A percentile compares a stretch with the other conserved stretches of the same genome.
phyloP scores from a whole-genome alignment of 768 basidiomycete genomes.

The Cystobasidium ongulense region DNA sequence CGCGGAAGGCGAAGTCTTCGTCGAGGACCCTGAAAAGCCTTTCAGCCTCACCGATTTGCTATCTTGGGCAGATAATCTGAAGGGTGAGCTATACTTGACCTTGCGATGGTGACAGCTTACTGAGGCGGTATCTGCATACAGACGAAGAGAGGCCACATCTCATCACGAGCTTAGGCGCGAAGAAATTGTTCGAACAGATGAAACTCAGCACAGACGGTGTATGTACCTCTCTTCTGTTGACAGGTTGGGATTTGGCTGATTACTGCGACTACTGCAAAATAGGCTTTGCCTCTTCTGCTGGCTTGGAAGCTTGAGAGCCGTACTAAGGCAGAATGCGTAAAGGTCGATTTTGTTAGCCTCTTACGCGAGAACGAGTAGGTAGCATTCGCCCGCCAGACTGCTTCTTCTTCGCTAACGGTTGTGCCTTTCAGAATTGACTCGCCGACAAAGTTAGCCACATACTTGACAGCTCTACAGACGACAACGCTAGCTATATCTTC shows the following conservation, averaged over 20 bases:
- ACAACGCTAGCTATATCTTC: neutral
- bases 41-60: neutral
- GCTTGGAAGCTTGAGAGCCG: conserved; percentile 4
- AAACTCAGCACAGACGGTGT: conserved; percentile 9
- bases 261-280: neutral
- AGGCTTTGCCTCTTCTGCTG: conserved; percentile 8
- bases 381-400: neutral
- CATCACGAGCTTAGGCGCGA: neutral
- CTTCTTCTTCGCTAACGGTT: neutral
- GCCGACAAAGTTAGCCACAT: neutral
- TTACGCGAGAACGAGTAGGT: conserved; percentile 7
- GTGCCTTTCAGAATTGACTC: conserved; percentile 6
- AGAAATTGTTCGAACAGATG: conserved; percentile 5
- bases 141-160: neutral
- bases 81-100: neutral
- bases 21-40: neutral
- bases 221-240: neutral
- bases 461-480: neutral
- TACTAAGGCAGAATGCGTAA: neutral
- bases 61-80: neutral
- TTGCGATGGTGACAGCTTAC: neutral
- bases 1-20: neutral
- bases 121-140: neutral
- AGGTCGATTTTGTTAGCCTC: neutral
- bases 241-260: neutral